Evolutionary conservation across 495 filamentous ascomycete species (phyloP).

Genomic region (Melanomma pulvis-pyrius): DNA sequence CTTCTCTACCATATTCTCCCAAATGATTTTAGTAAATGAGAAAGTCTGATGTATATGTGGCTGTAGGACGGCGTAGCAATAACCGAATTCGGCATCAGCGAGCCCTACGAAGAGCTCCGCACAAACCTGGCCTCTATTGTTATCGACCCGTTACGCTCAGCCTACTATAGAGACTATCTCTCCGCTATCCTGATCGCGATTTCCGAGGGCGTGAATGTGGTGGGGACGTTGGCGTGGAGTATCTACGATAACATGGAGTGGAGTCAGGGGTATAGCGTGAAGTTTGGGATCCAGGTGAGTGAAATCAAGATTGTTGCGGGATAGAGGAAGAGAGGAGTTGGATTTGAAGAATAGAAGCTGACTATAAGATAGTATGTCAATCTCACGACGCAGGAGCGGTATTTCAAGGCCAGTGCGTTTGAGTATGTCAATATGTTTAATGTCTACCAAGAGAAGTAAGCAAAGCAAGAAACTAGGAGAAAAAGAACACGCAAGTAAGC

Average conservation of each 20-base stretch:
- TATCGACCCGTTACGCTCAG: constrained; percentile 38
- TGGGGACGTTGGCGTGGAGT: constrained; percentile 39
- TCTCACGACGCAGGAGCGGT: constrained; percentile 42
- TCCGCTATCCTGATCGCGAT: constrained; percentile 42
- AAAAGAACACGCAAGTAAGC: too few relatives aligned
- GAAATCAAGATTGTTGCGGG: background rate
- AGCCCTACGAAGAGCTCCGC: constrained; percentile 37
- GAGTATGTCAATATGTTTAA: constrained; percentile 43
- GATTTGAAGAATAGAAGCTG: too few relatives aligned
- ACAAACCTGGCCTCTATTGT: constrained; percentile 35
- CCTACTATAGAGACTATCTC: constrained; percentile 43
- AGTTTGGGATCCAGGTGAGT: constrained; percentile 27
- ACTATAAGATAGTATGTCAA: constrained; percentile 46
- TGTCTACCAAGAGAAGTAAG: constrained; percentile 41
- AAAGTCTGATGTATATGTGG: background rate
- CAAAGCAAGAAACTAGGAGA: too few relatives aligned
- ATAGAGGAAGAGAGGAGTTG: background rate
- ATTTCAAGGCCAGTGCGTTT: constrained; percentile 46
- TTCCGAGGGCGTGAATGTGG: constrained; percentile 42
- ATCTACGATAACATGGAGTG: constrained; percentile 46
- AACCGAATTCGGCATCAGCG: constrained; percentile 42
- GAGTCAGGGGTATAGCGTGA: constrained; percentile 23
- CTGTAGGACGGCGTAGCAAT: constrained; percentile 23
- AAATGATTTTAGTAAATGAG: background rate
- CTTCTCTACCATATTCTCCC: background rate